phyloP scores from a whole-genome alignment of 2,329 filamentous ascomycete genomes.

The Hypoxylon sp. region DNA sequence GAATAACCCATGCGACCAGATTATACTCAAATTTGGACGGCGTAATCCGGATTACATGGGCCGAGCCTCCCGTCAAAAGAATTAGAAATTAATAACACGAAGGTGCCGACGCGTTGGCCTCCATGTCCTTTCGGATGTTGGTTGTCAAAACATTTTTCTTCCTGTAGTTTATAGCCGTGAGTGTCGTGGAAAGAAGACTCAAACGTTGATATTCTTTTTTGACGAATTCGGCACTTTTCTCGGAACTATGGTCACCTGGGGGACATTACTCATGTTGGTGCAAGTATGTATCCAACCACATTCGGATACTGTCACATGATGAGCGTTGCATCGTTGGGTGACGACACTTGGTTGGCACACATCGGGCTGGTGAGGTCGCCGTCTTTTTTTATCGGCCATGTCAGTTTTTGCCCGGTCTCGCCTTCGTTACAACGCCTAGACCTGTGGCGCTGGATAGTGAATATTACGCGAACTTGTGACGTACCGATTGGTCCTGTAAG shows the following conservation, averaged over 20 bases:
- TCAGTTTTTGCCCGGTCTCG: not conserved
- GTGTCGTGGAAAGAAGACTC: not conserved
- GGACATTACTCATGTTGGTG: not conserved
- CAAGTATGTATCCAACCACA: not conserved
- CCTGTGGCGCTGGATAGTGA: not conserved
- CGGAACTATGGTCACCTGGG: not conserved
- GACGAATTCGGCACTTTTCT: not conserved
- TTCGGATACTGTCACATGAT: conserved; percentile 2
- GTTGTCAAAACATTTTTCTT: not conserved
- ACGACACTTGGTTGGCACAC: not conserved
- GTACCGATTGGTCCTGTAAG: not conserved
- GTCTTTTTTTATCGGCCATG: not conserved
- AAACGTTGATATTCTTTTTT: not conserved
- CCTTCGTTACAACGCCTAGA: not conserved
- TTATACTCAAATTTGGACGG: not conserved
- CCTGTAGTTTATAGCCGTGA: not conserved
- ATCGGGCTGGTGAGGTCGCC: not conserved
- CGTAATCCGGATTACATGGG: not conserved
- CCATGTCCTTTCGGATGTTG: not conserved
- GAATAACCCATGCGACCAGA: not conserved
- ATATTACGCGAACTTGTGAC: not conserved
- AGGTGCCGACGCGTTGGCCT: not conserved
- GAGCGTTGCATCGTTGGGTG: not conserved
- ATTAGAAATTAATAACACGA: not conserved
- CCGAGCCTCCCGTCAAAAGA: not conserved